Evolutionary conservation across 345 rosid genomes (phyloP).

Genomic region (Brassica incana): DNA sequence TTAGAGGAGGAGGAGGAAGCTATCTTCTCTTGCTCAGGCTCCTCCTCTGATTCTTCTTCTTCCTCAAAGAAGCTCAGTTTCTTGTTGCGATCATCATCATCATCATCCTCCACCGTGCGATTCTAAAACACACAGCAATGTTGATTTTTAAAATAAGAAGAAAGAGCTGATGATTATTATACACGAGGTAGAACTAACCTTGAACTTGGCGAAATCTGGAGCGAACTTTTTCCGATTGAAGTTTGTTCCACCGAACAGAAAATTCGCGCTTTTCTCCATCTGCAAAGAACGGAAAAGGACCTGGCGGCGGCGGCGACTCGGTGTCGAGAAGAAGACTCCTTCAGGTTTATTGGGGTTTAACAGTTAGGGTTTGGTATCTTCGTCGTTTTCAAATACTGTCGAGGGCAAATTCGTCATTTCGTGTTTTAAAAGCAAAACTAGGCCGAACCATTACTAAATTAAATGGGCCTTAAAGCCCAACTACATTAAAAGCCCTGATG

Average conservation of each 20-base stretch:
- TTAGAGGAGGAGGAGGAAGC: conserved; percentile 35
- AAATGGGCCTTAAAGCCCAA: conserved; percentile 1
- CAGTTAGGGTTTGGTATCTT: conserved; percentile 21
- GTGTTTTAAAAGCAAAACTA: not conserved
- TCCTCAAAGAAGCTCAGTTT: conserved; percentile 42
- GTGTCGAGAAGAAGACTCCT: not conserved
- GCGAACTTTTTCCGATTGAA: conserved; percentile 68
- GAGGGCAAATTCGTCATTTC: conserved; percentile 2
- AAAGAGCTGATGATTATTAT: not conserved
- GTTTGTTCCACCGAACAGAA: conserved; percentile 73
- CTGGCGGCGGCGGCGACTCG: conserved; percentile 23
- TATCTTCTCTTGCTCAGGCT: conserved; percentile 38
- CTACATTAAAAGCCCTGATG: not conserved
- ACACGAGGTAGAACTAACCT: conserved; percentile 41
- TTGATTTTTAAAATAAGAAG: not conserved
- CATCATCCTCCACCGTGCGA: conserved; percentile 28
- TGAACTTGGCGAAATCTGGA: conserved; percentile 58
- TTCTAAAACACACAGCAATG: conserved; percentile 36
- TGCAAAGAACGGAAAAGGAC: not conserved
- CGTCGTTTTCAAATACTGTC: not conserved
- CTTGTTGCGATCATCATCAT: conserved; percentile 33
- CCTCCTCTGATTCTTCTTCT: conserved; percentile 32
- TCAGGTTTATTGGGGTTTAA: conserved; percentile 8
- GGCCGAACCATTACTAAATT: not conserved
- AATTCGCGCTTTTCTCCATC: conserved; percentile 69